A percentile compares a stretch with the other conserved stretches of the same genome.
Conservation (phyloP, 1,139 yeast species). For the Geotrichum fermentans region DNA sequence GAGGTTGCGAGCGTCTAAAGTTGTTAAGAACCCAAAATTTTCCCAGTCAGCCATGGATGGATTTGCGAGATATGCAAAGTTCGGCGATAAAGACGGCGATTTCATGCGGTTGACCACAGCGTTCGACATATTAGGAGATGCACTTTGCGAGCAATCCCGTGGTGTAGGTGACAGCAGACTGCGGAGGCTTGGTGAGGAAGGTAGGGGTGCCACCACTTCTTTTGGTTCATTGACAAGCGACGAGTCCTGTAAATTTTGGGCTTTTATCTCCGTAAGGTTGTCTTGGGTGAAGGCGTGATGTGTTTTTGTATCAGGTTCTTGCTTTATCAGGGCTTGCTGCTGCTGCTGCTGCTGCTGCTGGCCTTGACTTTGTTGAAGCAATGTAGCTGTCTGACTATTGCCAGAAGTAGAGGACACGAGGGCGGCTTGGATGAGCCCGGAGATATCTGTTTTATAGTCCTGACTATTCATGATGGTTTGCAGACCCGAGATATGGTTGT, state of each 20-base stretch:
- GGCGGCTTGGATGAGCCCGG: conserved; percentile 14
- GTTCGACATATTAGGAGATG: background rate
- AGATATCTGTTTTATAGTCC: background rate
- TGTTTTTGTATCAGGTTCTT: too few species aligned
- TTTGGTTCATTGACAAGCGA: too few species aligned
- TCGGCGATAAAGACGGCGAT: conserved; percentile 16
- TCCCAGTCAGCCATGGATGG: conserved; percentile 16
- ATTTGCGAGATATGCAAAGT: conserved; percentile 15
- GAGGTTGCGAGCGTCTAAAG: background rate
- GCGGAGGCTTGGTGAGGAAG: background rate
- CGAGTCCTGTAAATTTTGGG: background rate
- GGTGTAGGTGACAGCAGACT: background rate
- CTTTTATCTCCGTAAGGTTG: too few species aligned
- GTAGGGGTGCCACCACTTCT: too few species aligned
- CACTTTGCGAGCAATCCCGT: too few species aligned
- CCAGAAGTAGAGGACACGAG: conserved; percentile 7
- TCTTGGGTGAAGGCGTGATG: too few species aligned
- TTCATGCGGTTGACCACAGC: background rate
- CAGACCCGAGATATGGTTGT: background rate
- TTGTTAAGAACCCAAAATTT: conserved; percentile 12
- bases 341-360: conserved; percentile 1
- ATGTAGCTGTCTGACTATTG: background rate
- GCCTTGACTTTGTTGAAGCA: background rate
- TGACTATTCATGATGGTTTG: background rate
- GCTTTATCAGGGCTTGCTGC: too few species aligned